Evolutionary conservation across 805 yeast genomes (phyloP).

Genomic region (Sugiyamaella valdiviana): DNA sequence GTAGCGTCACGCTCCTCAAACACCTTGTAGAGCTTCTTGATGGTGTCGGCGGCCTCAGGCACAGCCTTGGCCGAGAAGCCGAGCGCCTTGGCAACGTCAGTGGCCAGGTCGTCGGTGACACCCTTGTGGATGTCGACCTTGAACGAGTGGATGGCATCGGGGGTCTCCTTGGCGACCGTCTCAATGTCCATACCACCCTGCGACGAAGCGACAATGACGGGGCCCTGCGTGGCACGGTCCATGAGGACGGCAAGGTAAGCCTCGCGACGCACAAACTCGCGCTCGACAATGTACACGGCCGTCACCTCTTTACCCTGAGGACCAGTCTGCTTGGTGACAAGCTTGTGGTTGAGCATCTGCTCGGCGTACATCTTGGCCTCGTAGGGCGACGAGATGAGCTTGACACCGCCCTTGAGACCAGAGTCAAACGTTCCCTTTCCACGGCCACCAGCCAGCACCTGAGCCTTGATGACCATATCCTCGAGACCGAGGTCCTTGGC

Average conservation of each 20-base stretch:
- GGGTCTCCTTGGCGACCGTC: conserved; percentile 90
- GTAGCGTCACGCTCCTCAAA: conserved; percentile 92
- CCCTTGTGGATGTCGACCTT: conserved; percentile 71
- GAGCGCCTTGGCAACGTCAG: conserved; percentile 67
- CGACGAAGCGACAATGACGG: conserved; percentile 90
- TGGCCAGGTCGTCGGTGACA: conserved; percentile 70
- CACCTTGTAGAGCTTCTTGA: conserved; percentile 81
- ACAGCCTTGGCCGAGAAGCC: conserved; percentile 76
- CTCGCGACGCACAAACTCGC: conserved; percentile 89
- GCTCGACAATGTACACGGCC: conserved; percentile 92
- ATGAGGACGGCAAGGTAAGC: conserved; percentile 90
- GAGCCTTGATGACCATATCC: conserved; percentile 94
- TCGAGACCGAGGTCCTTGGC: conserved; percentile 68
- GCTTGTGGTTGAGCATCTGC: conserved; percentile 86
- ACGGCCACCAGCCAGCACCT: conserved; percentile 98
- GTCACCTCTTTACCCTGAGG: conserved; percentile 95
- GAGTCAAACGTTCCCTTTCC: conserved; percentile 97
- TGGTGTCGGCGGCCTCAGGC: conserved; percentile 81
- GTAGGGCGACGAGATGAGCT: conserved; percentile 74
- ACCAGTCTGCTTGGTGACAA: conserved; percentile 97
- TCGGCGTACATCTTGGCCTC: conserved; percentile 82
- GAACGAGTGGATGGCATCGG: conserved; percentile 86
- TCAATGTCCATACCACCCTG: conserved; percentile 99
- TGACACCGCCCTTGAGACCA: conserved; percentile 95
- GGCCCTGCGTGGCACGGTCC: conserved; percentile 88